Evolutionary conservation across 768 basidiomycete genomes (phyloP), one percentile per base, ranked within the genome.

Genomic region (Lactifluus echinatus): DNA sequence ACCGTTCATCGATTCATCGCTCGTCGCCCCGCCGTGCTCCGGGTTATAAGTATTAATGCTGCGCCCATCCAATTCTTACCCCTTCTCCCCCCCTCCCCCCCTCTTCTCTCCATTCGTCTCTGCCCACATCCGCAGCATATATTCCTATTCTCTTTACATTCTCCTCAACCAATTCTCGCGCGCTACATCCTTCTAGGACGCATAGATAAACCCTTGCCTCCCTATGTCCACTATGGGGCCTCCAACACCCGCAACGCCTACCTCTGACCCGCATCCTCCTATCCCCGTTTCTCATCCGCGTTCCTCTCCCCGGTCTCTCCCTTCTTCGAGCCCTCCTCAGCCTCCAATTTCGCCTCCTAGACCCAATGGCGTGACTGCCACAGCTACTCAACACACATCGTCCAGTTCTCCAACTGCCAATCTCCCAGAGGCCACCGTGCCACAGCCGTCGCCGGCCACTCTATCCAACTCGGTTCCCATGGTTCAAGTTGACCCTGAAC

Each of bases 201-300:
- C 58, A 55, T 49, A 59, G 34, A 59, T 44, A 21, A 44, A 26
- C 42, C 52, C 21, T 50, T 46, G 19, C 33, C 50, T 48, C 24
- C 40, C 60, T 47, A 58, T 53, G 57, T 40, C 56, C n/a, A 48
- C 50, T 52, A 59, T 60, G 56, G 58, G 50, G 53, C 58, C 61
- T 28, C 36, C 49, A 42, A 54, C 58, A 26, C 61, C 57, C 42
- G 50, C 61, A 34, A 54, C 56, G 42, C 53, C 61, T 44, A 43
- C 53, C n/a, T 52, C 54, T 34, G 50, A 52, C 45, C 34, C 53
- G 37, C 55, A 61, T 37, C 56, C 63, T 44, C 47, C 63, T 53
- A 61, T 63, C 29, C 63, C 63, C 17, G 46, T 63, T 45, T 63
- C 63, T 50, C 63, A 62, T 45, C 63, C 63, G 42, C 60, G 63